These are phyloP conservation scores for Schizopora paradoxa DNA, from an alignment of 1,284 basidiomycete genomes.

Conservation along the genomic window DNA sequence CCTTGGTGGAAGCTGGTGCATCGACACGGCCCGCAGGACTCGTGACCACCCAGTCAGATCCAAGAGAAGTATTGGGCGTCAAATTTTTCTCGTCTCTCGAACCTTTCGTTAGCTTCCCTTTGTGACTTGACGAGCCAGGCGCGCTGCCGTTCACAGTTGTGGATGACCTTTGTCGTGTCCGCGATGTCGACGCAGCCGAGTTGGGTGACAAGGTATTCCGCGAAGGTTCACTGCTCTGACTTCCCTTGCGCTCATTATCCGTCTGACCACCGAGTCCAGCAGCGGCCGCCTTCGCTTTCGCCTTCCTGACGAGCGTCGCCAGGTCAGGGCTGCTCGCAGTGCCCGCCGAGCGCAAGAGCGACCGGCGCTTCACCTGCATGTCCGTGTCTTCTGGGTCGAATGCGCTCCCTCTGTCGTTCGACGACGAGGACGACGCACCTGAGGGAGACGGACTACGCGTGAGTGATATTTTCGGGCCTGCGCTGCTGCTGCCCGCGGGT, in stretches of 20 bases:
- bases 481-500: conserved; percentile 25
- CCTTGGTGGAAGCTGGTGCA: too few relatives aligned
- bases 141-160: conserved; percentile 25
- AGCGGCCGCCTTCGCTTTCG: conserved; percentile 60
- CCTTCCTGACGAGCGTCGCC: conserved; percentile 75
- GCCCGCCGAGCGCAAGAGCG: conserved; percentile 81
- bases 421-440: conserved; percentile 37
- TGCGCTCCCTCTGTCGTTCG: conserved; percentile 53
- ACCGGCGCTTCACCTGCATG: conserved; percentile 68
- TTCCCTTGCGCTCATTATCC: not conserved
- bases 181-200: conserved; percentile 15
- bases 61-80: conserved; percentile 17
- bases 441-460: conserved; percentile 32
- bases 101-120: conserved; percentile 13
- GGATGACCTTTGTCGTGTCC: conserved; percentile 31
- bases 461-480: conserved; percentile 11
- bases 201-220: conserved; percentile 11
- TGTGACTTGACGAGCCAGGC: conserved; percentile 1
- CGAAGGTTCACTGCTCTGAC: not conserved
- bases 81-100: not conserved
- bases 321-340: conserved; percentile 87
- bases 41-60: conserved; percentile 48
- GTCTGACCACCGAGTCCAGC: conserved; percentile 3
- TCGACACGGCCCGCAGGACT: conserved; percentile 37
- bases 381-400: conserved; percentile 62